These are phyloP conservation scores for Talaromyces funiculosus DNA, from an alignment of 2,329 filamentous ascomycete genomes.

Conservation along the genomic window DNA sequence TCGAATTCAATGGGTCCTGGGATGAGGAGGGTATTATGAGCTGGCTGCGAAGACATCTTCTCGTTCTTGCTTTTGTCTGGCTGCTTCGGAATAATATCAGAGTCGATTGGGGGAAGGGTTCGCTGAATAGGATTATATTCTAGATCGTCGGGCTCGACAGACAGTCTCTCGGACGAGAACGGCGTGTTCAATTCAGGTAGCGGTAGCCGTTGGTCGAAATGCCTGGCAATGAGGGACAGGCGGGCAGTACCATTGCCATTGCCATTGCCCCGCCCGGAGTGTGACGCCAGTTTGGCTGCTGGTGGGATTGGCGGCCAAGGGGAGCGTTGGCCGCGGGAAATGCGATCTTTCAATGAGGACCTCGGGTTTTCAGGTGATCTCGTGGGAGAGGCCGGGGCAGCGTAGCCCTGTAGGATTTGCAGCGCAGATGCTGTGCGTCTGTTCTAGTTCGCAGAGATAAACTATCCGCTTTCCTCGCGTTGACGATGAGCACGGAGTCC, in stretches of 20 bases:
- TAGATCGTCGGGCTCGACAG: slow-evolving; percentile 48
- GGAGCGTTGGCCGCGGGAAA: slow-evolving; percentile 12
- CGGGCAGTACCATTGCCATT: slow-evolving; percentile 30
- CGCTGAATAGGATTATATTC: slow-evolving; percentile 44
- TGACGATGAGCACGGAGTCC: not conserved
- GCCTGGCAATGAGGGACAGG: slow-evolving; percentile 56
- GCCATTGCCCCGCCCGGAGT: slow-evolving; percentile 19
- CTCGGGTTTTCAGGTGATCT: not conserved
- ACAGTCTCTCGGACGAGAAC: slow-evolving; percentile 55
- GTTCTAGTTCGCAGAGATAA: not conserved
- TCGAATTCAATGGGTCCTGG: slow-evolving; percentile 98
- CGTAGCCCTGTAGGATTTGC: not conserved
- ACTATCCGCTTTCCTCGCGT: not conserved
- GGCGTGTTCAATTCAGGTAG: slow-evolving; percentile 58
- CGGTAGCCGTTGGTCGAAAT: slow-evolving; percentile 51
- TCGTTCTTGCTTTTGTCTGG: not conserved
- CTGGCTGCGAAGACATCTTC: slow-evolving; percentile 54
- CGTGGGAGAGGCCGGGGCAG: not conserved
- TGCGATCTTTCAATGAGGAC: not conserved
- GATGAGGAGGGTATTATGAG: slow-evolving; percentile 76
- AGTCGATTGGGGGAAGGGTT: slow-evolving; percentile 19
- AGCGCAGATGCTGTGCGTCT: not conserved
- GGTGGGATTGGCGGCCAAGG: slow-evolving; percentile 14
- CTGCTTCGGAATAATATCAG: slow-evolving; percentile 19
- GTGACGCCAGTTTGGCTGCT: slow-evolving; percentile 14